Percentiles rank a stretch among this genome's conserved stretches.
Conservation (phyloP, 176 grass and related monocot genomes). For the Oryza punctata region DNA sequence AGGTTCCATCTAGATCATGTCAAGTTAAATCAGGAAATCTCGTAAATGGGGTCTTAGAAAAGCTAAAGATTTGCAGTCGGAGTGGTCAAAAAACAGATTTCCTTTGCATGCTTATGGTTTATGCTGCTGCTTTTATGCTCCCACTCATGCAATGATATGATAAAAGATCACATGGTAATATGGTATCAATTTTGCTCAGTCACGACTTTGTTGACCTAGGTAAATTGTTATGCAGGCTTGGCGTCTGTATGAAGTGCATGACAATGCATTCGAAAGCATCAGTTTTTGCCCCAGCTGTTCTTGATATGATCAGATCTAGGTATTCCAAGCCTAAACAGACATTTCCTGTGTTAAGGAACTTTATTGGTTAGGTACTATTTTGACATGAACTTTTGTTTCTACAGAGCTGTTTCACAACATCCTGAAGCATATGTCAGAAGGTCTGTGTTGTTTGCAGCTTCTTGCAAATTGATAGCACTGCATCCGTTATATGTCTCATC, state of each 20-base stretch:
- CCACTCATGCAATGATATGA: slow-evolving; percentile 89
- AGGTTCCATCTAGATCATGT: slow-evolving; percentile 79
- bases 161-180: slow-evolving; percentile 63
- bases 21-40: slow-evolving; percentile 83
- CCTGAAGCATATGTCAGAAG: slow-evolving; percentile 97
- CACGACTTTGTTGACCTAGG: slow-evolving; percentile 85
- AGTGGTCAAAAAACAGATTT: slow-evolving; percentile 78
- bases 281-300: slow-evolving; percentile 74
- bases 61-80: slow-evolving; percentile 55
- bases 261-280: slow-evolving; percentile 90
- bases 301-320: slow-evolving; percentile 91
- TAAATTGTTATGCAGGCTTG: slow-evolving; percentile 92
- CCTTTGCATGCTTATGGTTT: slow-evolving; percentile 56
- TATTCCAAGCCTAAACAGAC: slow-evolving; percentile 34
- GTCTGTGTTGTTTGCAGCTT: slow-evolving; percentile 82
- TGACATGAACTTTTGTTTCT: slow-evolving; percentile 27
- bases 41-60: slow-evolving; percentile 78
- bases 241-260: slow-evolving; percentile 91
- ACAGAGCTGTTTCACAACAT: slow-evolving; percentile 73
- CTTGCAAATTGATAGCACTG: slow-evolving; percentile 80
- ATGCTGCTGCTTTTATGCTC: slow-evolving; percentile 96
- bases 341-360: slow-evolving; percentile 24
- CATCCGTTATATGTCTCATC: slow-evolving; percentile 83
- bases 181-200: slow-evolving; percentile 74
- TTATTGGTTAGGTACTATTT: slow-evolving; percentile 1